Base-by-base conservation (phyloP, 2,329 filamentous ascomycete genomes). In the Aspergillus hortae region DNA sequence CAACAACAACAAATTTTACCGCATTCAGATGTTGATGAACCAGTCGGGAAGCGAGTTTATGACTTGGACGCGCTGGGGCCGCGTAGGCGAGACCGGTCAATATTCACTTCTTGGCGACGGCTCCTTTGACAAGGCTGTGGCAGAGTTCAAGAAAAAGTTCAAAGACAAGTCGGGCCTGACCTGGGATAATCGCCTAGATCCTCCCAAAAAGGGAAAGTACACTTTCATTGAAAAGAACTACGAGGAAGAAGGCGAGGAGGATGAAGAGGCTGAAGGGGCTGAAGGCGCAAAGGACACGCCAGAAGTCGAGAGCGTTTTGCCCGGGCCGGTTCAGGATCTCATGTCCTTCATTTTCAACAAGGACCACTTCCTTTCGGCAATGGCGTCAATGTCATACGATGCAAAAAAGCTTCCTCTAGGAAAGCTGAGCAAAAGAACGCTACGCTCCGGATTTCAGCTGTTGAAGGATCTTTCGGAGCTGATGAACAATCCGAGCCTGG, bases 1-100 rank as follows among this genome's bases (percentile, higher is more conserved):
- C 44, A 94, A 92, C 65, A 88, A 88, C 69, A 92, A 94, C 69
- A 94, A 94, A 60, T 92, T 92, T 67, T 92, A 92, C 64, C 82
- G 83, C 25, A 68, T 91, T 25, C 88, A 92, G 75, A 75, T 89
- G 56, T 63, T 84, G n/a, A 40, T 48, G 14, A 46, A 50, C 5
- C 47, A 49, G 2, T 48, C 50, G 9, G 51, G 49, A 58, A 61
- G 19, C 55, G 58, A 12, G 63, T 88, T 78, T 66, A 73, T 77
- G 41, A 84, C 82, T 0, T 92, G 88, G 87, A 90, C 86, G 2
- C 80, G 89, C 51, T 95, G 88, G 89, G 90, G 90, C 19, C 83
- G 90, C 19, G 89, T 95, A 4, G 81, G 80, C 4, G 80, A 82
- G 56, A 59, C 55, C 21, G 81, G 81, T 1, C 74, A 80, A 54